phyloP scores from a whole-genome alignment of 108 stramenopile genomes.

The Aureococcus anophagefferens region DNA sequence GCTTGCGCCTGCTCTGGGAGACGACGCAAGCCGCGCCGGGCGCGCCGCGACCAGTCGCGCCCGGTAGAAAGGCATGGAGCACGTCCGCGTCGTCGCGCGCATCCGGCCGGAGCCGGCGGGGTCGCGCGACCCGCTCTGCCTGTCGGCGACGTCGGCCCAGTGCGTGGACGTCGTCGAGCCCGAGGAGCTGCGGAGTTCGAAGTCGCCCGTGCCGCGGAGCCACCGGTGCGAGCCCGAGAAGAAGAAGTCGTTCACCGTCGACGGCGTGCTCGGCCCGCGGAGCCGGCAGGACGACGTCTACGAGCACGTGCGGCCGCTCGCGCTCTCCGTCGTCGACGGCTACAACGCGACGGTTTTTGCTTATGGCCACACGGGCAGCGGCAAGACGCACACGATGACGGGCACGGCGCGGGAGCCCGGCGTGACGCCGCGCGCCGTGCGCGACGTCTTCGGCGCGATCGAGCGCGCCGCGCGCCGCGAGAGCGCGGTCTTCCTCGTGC shows the following conservation, averaged over 20 bases:
- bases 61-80: constrained; percentile 9
- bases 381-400: constrained; percentile 43
- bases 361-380: constrained; percentile 32
- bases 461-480: neutral
- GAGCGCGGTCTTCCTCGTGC: constrained; percentile 35
- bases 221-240: neutral
- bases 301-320: constrained; percentile 22
- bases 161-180: no score
- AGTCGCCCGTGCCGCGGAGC: no score
- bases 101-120: constrained; percentile 10
- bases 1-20: no score
- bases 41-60: no score
- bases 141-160: neutral
- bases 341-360: constrained; percentile 46
- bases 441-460: constrained; percentile 22
- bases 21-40: no score
- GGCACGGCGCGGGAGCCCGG: constrained; percentile 26
- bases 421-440: constrained; percentile 30
- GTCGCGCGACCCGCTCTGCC: neutral
- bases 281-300: constrained; percentile 33
- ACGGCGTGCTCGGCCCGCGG: constrained; percentile 20
- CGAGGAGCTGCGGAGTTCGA: no score
- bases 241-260: neutral
- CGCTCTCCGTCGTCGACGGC: constrained; percentile 7
- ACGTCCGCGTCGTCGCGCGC: constrained; percentile 13